These are phyloP conservation scores for Hypoxylon sp. DNA, from an alignment of 2,329 filamentous ascomycete genomes.

Conservation along the genomic window DNA sequence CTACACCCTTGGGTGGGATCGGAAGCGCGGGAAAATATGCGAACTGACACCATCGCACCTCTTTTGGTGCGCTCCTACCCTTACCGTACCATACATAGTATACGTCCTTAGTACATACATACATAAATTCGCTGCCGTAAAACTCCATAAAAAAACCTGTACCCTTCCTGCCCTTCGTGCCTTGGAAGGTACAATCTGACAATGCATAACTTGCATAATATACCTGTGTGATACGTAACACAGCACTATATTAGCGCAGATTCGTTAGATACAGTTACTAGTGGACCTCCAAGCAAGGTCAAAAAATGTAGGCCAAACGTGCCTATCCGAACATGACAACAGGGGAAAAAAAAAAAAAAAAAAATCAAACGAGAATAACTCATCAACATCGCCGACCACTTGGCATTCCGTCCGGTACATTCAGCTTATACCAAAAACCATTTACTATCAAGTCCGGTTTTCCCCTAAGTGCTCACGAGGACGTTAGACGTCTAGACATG, in stretches of 20 bases:
- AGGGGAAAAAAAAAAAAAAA: not conserved
- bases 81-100: slow-evolving; percentile 1
- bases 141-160: slow-evolving; percentile 4
- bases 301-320: slow-evolving; percentile 16
- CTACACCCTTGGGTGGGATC: slow-evolving; percentile 43
- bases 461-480: slow-evolving; percentile 6
- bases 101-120: too few species aligned
- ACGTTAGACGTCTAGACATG: slow-evolving; percentile 11
- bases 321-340: slow-evolving; percentile 20
- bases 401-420: slow-evolving; percentile 16
- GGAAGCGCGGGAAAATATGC: slow-evolving; percentile 48
- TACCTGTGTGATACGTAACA: slow-evolving; percentile 17
- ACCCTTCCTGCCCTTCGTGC: not conserved
- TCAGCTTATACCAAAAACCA: slow-evolving; percentile 22
- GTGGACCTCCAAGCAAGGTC: slow-evolving; percentile 19
- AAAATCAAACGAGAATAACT: slow-evolving; percentile 20
- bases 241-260: slow-evolving; percentile 22
- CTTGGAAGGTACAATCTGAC: slow-evolving; percentile 9
- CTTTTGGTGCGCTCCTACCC: not conserved
- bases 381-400: slow-evolving; percentile 20
- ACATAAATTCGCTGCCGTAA: slow-evolving; percentile 17
- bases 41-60: slow-evolving; percentile 46
- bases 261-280: slow-evolving; percentile 15
- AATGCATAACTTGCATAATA: slow-evolving; percentile 19
- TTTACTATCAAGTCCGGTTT: not conserved